Percentiles rank a stretch among this genome's conserved stretches.
phyloP scores from a whole-genome alignment of 2,329 filamentous ascomycete species.

The Phialophora verrucosa region DNA sequence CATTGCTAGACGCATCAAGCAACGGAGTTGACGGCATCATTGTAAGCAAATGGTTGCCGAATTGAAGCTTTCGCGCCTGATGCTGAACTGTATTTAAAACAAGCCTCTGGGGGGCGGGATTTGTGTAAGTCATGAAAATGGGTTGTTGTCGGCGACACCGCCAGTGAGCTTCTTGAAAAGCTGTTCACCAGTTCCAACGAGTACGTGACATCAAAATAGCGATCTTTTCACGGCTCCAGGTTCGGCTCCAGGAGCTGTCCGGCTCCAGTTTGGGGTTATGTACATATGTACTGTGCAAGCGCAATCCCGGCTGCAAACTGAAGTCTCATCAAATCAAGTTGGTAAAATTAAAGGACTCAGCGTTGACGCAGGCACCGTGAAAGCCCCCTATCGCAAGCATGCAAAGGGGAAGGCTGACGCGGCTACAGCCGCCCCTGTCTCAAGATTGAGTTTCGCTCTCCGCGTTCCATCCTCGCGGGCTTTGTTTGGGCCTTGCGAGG shows the following conservation, averaged over 20 bases:
- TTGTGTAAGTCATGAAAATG: not conserved
- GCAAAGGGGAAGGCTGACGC: not conserved
- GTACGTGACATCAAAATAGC: not conserved
- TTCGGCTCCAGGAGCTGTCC: no score
- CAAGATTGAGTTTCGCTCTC: conserved; percentile 20
- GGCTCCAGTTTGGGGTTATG: no score
- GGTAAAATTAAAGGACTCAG: conserved; percentile 11
- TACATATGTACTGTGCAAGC: not conserved
- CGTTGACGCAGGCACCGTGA: not conserved
- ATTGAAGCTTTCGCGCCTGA: not conserved
- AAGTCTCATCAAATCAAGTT: not conserved
- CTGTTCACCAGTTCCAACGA: not conserved
- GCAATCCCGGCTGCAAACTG: not conserved
- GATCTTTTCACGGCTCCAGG: not conserved
- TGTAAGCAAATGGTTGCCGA: not conserved
- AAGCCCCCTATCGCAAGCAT: not conserved
- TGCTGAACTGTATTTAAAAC: conserved; percentile 5
- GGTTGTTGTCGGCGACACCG: not conserved
- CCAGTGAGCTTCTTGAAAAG: not conserved
- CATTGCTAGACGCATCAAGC: not conserved
- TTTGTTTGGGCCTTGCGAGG: conserved; percentile 4
- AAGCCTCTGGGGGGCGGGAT: not conserved
- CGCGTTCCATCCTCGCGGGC: conserved; percentile 12
- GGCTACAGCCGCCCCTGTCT: conserved; percentile 10
- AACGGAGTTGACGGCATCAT: not conserved